phyloP scores from a whole-genome alignment of 2,329 filamentous ascomycete species.

The Triangularia setosa region DNA sequence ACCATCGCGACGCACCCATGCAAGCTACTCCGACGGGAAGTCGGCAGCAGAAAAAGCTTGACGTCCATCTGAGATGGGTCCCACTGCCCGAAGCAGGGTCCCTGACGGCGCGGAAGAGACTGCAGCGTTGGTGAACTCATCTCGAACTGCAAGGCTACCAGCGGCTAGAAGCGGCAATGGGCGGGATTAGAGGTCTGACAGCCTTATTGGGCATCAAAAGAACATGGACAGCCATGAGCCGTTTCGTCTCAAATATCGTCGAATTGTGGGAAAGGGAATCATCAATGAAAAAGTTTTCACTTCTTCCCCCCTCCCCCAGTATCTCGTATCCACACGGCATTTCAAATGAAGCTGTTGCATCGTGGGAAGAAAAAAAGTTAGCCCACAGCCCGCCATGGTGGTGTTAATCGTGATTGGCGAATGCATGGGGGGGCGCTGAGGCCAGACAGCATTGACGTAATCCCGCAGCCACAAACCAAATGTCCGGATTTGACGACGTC shows the following conservation, averaged over 20 bases:
- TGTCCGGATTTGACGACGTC: neutral
- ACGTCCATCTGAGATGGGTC: neutral
- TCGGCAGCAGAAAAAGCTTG: constrained; percentile 5
- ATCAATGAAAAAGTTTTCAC: neutral
- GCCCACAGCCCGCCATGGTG: neutral
- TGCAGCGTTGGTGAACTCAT: neutral
- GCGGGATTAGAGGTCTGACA: neutral
- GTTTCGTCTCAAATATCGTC: neutral
- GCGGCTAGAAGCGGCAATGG: constrained; percentile 17
- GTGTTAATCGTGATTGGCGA: neutral
- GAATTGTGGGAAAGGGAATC: neutral
- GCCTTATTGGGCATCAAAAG: neutral
- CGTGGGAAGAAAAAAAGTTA: neutral
- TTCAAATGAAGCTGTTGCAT: neutral
- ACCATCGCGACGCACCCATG: constrained; percentile 11
- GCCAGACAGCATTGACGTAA: neutral
- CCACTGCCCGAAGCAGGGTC: constrained; percentile 11
- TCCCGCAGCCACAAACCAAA: constrained; percentile 1
- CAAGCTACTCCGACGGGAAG: neutral
- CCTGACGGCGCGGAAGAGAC: constrained; percentile 1
- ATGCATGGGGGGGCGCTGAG: neutral
- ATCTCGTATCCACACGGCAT: neutral
- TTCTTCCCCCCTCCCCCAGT: neutral
- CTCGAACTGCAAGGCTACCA: constrained; percentile 2
- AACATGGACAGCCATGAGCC: neutral